Evolutionary conservation across 768 basidiomycete species (phyloP).

Genomic region (Albatrellus ellisii): DNA sequence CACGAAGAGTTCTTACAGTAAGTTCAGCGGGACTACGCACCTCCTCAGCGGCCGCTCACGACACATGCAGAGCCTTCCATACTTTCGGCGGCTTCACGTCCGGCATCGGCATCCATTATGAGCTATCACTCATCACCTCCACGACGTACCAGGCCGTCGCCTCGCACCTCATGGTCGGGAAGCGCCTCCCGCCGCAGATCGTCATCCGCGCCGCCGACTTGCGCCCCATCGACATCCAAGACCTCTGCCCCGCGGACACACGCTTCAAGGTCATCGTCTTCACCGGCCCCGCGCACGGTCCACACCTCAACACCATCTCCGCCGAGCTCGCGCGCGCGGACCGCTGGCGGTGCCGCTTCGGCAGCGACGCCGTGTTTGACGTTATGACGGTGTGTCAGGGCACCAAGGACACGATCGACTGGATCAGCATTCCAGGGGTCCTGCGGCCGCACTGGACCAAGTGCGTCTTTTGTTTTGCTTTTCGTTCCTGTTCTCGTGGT

Average conservation of each 20-base stretch:
- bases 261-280: conserved; percentile 40
- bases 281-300: conserved; percentile 20
- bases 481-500: too few relatives aligned
- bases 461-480: conserved; percentile 15
- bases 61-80: conserved; percentile 25
- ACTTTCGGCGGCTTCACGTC: conserved; percentile 33
- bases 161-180: conserved; percentile 29
- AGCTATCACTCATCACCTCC: conserved; percentile 24
- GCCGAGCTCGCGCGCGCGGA: conserved; percentile 16
- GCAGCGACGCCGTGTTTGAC: conserved; percentile 16
- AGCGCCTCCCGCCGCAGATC: conserved; percentile 35
- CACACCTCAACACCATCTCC: conserved; percentile 17
- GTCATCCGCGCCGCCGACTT: conserved; percentile 34
- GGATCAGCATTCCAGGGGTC: conserved; percentile 19
- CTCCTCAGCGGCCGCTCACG: background rate
- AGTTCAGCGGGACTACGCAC: too few relatives aligned
- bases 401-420: conserved; percentile 22
- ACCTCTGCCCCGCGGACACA: conserved; percentile 31
- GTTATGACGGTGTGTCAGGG: conserved; percentile 19
- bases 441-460: conserved; percentile 30
- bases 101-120: conserved; percentile 36
- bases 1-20: conserved; percentile 33
- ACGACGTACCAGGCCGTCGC: conserved; percentile 25
- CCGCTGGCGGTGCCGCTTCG: conserved; percentile 16
- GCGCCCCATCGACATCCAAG: conserved; percentile 34